A percentile compares a stretch with the other conserved stretches of the same genome.
phyloP scores from a whole-genome alignment of 176 grass and related monocot species.

The Rhynchospora tenuis region DNA sequence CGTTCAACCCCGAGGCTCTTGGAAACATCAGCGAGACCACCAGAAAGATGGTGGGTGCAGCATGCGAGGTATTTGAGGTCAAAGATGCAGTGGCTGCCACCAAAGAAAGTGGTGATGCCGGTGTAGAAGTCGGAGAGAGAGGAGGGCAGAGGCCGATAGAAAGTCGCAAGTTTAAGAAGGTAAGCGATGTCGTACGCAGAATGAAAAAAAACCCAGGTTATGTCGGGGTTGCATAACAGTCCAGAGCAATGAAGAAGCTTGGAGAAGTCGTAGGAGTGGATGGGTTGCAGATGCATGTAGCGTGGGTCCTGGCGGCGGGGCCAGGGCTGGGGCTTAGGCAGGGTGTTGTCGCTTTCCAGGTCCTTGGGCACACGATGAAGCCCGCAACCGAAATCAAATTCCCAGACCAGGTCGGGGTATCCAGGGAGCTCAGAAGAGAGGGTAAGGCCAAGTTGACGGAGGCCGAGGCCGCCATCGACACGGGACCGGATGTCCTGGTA shows the following conservation, averaged over 20 bases:
- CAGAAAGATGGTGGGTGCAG: not conserved
- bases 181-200: conserved; percentile 34
- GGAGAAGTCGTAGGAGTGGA: not conserved
- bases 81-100: not conserved
- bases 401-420: no score
- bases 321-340: no score
- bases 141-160: conserved; percentile 1
- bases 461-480: no score
- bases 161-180: conserved; percentile 9
- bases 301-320: no score
- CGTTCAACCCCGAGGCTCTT: not conserved
- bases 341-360: no score
- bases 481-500: no score
- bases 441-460: no score
- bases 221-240: not conserved
- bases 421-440: no score
- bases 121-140: conserved; percentile 14
- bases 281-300: not conserved
- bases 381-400: no score
- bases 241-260: not conserved
- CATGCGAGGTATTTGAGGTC: conserved; percentile 38
- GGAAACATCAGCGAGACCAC: conserved; percentile 17
- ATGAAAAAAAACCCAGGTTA: conserved; percentile 13
- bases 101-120: not conserved
- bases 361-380: no score